Conservation (phyloP, 345 rosid genomes). For the Eucalyptus coolabah region DNA sequence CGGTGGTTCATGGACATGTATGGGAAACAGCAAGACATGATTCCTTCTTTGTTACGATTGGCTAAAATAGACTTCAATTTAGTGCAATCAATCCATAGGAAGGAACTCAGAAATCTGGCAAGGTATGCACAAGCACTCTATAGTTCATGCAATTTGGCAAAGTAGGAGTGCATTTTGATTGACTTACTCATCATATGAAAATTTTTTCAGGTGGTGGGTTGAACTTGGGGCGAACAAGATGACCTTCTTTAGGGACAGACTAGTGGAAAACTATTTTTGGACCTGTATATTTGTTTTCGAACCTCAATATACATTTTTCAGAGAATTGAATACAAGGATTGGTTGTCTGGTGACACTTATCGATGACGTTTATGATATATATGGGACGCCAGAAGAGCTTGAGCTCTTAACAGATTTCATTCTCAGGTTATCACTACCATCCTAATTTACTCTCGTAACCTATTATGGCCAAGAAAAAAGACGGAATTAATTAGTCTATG, state of each 20-base stretch:
- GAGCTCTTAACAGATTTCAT: conserved; percentile 3
- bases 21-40: background rate
- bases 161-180: background rate
- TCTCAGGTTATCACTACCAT: background rate
- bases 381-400: conserved; percentile 1
- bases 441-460: background rate
- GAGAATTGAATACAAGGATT: background rate
- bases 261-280: conserved; percentile 2
- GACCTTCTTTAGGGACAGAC: background rate
- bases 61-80: background rate
- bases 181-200: background rate
- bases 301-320: background rate
- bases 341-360: background rate
- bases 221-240: background rate
- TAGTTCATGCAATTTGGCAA: background rate
- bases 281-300: background rate
- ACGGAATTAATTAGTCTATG: background rate
- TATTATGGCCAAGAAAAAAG: background rate
- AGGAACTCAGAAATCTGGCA: background rate
- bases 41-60: background rate
- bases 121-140: background rate
- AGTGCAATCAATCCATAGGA: background rate
- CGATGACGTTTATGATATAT: background rate
- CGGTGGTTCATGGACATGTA: background rate
- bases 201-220: background rate